phyloP scores from a whole-genome alignment of 805 yeast species.

The Isabelozyma gotoi region DNA sequence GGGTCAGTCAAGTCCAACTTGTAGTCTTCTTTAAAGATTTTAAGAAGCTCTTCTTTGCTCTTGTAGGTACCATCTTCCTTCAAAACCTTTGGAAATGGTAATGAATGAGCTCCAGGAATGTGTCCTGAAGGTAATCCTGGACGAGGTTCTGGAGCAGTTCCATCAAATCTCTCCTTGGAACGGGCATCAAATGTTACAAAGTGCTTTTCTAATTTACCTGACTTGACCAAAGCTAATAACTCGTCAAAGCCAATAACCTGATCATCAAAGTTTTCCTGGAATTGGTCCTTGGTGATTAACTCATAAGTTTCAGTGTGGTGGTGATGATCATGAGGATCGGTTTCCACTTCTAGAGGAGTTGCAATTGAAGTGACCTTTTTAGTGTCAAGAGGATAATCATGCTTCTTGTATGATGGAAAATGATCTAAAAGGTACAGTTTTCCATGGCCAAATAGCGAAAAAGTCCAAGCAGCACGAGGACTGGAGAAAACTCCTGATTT shows the following conservation, averaged over 20 bases:
- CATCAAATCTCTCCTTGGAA: constrained; percentile 70
- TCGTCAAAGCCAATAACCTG: constrained; percentile 70
- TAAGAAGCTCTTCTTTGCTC: constrained; percentile 43
- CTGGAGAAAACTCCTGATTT: constrained; percentile 80
- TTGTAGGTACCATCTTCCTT: constrained; percentile 48
- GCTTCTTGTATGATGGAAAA: constrained; percentile 50
- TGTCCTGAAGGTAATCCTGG: constrained; percentile 89
- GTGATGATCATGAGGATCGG: constrained; percentile 3
- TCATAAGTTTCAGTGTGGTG: constrained; percentile 14
- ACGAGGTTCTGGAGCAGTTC: constrained; percentile 84
- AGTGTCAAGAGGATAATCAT: constrained; percentile 47
- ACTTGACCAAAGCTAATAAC: constrained; percentile 54
- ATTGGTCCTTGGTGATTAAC: constrained; percentile 21
- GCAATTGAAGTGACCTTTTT: constrained; percentile 18
- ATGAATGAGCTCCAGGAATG: constrained; percentile 72
- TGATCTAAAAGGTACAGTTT: constrained; percentile 71
- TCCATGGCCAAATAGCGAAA: constrained; percentile 75
- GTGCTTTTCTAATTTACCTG: constrained; percentile 41
- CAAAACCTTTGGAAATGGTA: constrained; percentile 71
- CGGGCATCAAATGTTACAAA: constrained; percentile 81
- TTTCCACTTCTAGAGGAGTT: constrained; percentile 13
- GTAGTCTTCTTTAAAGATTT: constrained; percentile 41
- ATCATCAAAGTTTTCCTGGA: constrained; percentile 31
- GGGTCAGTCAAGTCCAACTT: constrained; percentile 29
- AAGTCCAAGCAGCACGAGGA: constrained; percentile 92